Conservation (phyloP, 129 eudicot genomes). For the Rutidosis leptorrhynchoides region DNA sequence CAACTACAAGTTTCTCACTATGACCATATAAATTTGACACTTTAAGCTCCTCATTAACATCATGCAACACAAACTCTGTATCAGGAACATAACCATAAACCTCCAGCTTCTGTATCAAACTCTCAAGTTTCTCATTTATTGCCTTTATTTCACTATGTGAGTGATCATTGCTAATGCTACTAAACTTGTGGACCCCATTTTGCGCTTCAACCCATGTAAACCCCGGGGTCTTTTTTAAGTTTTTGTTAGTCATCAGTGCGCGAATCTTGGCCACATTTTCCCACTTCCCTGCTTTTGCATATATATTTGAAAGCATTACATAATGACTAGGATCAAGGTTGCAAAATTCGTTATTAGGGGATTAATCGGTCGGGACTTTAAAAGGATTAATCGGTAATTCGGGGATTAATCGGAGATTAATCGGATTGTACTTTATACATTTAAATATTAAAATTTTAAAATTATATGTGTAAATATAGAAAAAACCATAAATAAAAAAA, state of each 20-base stretch:
- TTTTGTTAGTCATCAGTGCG: conserved; percentile 43
- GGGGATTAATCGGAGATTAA: too few species aligned
- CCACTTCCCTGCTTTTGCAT: conserved; percentile 70
- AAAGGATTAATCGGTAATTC: too few species aligned
- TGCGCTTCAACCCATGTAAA: conserved; percentile 71
- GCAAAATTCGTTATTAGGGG: too few species aligned
- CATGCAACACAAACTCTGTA: conserved; percentile 62
- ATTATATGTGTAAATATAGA: too few species aligned
- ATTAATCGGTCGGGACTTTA: too few species aligned
- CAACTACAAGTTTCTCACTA: conserved; percentile 68
- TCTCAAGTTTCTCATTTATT: conserved; percentile 46
- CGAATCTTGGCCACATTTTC: conserved; percentile 61
- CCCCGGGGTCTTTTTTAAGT: conserved; percentile 64
- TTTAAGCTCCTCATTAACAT: conserved; percentile 56
- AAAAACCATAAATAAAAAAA: too few species aligned
- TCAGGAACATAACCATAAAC: conserved; percentile 63
- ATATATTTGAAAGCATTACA: conserved; percentile 62
- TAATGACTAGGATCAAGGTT: too few species aligned
- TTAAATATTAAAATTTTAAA: too few species aligned
- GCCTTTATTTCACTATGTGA: conserved; percentile 45
- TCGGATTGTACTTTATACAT: too few species aligned
- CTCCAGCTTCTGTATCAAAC: conserved; percentile 46
- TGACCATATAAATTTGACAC: conserved; percentile 40
- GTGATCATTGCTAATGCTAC: conserved; percentile 53
- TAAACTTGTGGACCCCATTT: conserved; percentile 38